phyloP scores from a whole-genome alignment of 2,329 filamentous ascomycete genomes.

The Colletotrichum destructivum region DNA sequence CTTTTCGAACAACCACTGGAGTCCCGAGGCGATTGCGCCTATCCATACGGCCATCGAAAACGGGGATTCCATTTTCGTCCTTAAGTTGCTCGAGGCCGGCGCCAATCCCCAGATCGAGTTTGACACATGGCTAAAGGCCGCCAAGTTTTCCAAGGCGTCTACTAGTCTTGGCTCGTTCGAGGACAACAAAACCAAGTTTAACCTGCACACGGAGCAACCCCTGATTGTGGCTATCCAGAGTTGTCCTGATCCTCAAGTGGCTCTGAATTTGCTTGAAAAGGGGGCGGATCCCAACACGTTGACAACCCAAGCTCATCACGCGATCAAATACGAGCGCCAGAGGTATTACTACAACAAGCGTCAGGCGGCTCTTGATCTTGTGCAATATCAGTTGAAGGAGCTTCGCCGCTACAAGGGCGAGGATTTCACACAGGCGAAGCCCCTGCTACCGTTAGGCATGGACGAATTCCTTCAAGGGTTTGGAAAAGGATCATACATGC shows the following conservation, averaged over 20 bases:
- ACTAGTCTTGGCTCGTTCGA: constrained; percentile 59
- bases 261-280: constrained; percentile 70
- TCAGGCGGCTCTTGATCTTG: constrained; percentile 72
- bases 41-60: constrained; percentile 72
- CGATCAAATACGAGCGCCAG: constrained; percentile 53
- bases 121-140: constrained; percentile 74
- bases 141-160: constrained; percentile 60
- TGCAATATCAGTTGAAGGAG: constrained; percentile 65
- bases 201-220: constrained; percentile 71
- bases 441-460: constrained; percentile 52
- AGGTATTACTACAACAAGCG: constrained; percentile 56
- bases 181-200: constrained; percentile 64
- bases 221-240: constrained; percentile 72
- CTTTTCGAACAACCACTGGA: constrained; percentile 55
- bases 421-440: constrained; percentile 44
- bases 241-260: constrained; percentile 63
- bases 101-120: constrained; percentile 73
- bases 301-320: constrained; percentile 55
- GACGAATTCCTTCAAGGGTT: constrained; percentile 70
- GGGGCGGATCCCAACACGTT: constrained; percentile 78
- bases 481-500: constrained; percentile 70
- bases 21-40: constrained; percentile 59
- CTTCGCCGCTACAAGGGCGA: constrained; percentile 64
- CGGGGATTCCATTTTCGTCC: constrained; percentile 66
- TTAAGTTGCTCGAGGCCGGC: constrained; percentile 75